These are phyloP conservation scores for Centaurea solstitialis DNA, from an alignment of 129 eudicot species.

Conservation along the genomic window DNA sequence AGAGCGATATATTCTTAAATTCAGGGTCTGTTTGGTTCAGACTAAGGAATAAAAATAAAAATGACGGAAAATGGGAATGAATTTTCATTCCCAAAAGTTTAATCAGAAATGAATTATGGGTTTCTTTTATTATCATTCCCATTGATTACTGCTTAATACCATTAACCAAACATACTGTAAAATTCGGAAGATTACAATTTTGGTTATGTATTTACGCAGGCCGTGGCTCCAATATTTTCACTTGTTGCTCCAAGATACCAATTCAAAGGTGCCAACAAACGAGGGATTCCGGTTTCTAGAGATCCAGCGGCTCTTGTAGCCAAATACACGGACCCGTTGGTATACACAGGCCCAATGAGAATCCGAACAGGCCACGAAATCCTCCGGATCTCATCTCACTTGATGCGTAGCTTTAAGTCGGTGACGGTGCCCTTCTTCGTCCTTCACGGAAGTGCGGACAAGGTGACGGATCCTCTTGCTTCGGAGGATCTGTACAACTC, in stretches of 20 bases:
- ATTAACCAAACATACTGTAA: not conserved
- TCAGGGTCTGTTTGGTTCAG: no score
- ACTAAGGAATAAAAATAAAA: no score
- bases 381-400: conserved; percentile 77
- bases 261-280: conserved; percentile 95
- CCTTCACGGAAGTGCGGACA: conserved; percentile 93
- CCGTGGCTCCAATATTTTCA: conserved; percentile 91
- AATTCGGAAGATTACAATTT: not conserved
- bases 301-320: conserved; percentile 94
- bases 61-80: no score
- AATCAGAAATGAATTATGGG: no score
- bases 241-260: conserved; percentile 93
- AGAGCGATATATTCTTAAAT: no score
- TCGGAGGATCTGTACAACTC: conserved; percentile 83
- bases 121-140: no score
- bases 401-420: conserved; percentile 67
- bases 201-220: conserved; percentile 45
- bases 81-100: no score
- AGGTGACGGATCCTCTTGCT: conserved; percentile 93
- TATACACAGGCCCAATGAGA: conserved; percentile 95
- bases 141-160: no score
- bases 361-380: conserved; percentile 96
- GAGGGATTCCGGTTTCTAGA: conserved; percentile 89
- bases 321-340: conserved; percentile 93
- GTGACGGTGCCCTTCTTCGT: conserved; percentile 91